These are phyloP conservation scores for Nitzschia putrida DNA, from an alignment of 108 stramenopile genomes.

Conservation along the genomic window DNA sequence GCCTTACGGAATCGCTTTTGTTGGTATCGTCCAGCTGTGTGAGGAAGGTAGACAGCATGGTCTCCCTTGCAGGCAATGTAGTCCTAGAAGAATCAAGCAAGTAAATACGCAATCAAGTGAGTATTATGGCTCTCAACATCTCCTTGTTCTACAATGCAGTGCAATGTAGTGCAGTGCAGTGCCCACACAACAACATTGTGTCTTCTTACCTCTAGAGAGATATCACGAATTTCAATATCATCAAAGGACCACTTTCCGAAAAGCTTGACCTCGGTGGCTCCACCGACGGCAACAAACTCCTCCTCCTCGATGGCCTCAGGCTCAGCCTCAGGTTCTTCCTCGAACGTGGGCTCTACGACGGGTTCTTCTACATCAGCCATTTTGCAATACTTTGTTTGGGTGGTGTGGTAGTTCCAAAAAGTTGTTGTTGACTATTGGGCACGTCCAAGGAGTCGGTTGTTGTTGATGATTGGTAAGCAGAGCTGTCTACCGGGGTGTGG, in stretches of 20 bases:
- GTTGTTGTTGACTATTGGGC: not conserved
- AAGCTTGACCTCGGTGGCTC: slow-evolving; percentile 91
- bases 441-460: too few relatives aligned
- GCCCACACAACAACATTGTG: not conserved
- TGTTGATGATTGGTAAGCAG: too few relatives aligned
- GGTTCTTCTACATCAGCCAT: slow-evolving; percentile 82
- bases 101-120: not conserved
- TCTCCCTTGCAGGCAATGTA: slow-evolving; percentile 97
- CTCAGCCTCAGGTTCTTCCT: slow-evolving; percentile 34
- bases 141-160: not conserved
- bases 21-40: slow-evolving; percentile 99
- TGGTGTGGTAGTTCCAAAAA: not conserved
- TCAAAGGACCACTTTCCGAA: slow-evolving; percentile 98
- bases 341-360: slow-evolving; percentile 38
- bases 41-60: slow-evolving; percentile 97
- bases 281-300: slow-evolving; percentile 66
- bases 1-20: slow-evolving; percentile 99
- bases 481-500: too few relatives aligned
- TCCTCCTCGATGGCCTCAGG: slow-evolving; percentile 69
- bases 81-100: slow-evolving; percentile 48
- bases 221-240: slow-evolving; percentile 98
- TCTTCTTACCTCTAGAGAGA: slow-evolving; percentile 88
- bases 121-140: too few relatives aligned
- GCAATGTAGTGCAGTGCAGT: not conserved
- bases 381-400: slow-evolving; percentile 23